Evolutionary conservation across 2,329 filamentous ascomycete species (phyloP), one percentile per base, ranked within the genome.

Genomic region (Fusarium sp.): DNA sequence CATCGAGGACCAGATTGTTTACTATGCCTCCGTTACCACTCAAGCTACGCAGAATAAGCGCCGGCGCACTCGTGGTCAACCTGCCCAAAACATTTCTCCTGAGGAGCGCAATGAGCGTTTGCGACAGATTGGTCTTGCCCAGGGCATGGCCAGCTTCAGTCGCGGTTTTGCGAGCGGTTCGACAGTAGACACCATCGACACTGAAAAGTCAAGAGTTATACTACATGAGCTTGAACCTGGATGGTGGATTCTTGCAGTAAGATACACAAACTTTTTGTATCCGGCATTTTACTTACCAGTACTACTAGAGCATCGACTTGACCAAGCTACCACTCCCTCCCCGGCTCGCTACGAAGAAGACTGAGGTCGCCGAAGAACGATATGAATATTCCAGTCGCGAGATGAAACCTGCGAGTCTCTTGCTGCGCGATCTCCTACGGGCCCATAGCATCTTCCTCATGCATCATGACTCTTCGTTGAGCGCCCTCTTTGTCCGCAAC

Each of bases 131-230:
- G 96, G 96, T 40, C 88, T 99, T 69, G 96, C 96, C 42, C 96
- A 99, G 83, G 96, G 94, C 78, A 97, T 98, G 91, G 91, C 97
- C 63, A 92, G 91, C 78, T 99, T 99, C 82, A 92, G 93, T 75
- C 91, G 90, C 77, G 94, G 90, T 75, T 99, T 99, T 80, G 92
- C 94, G 4, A 87, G 89, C 66, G 93, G 91, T 63, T 86, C 90
- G 71, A 80, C 92, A 3, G 88, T 98, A 41, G 93, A 97, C 75
- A 90, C 90, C 12, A 91, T 99, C 64, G 96, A 99, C 77, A 98
- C 96, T 2, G 93, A 97, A 75, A 96, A 93, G 83, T 90, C 91
- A 52, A 88, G 94, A 32, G 91, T 98, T 34, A 86, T 98, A 34
- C 83, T 98, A 46, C 90, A 94, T 75, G 94, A 99, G 82, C 82